A percentile compares a stretch with the other conserved stretches of the same genome.
Evolutionary conservation across 2,329 filamentous ascomycete genomes (phyloP).

Genomic region (Ophiostoma himal-ulmi): DNA sequence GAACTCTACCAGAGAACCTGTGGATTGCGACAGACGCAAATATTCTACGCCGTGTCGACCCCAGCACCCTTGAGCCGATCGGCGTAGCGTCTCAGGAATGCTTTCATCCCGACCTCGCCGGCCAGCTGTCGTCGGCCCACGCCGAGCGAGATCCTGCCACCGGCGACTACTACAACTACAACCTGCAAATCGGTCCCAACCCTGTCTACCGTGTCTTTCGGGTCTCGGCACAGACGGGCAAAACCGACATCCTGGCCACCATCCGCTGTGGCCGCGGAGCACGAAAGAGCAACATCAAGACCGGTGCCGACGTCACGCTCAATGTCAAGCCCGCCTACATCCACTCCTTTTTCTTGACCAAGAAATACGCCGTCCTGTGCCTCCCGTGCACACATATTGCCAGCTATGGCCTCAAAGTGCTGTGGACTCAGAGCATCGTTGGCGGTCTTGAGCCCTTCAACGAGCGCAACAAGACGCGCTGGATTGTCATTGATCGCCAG

Average conservation of each 20-base stretch:
- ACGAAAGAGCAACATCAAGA: background rate
- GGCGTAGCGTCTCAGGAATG: constrained; percentile 53
- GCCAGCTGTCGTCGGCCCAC: constrained; percentile 64
- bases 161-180: constrained; percentile 76
- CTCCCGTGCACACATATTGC: constrained; percentile 61
- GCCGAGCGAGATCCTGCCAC: constrained; percentile 64
- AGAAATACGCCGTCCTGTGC: constrained; percentile 66
- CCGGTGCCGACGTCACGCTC: background rate
- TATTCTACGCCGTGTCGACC: constrained; percentile 57
- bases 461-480: constrained; percentile 49
- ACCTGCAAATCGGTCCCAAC: constrained; percentile 56
- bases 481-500: constrained; percentile 69
- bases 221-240: constrained; percentile 53
- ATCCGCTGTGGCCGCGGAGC: constrained; percentile 32
- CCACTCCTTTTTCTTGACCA: constrained; percentile 73
- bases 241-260: constrained; percentile 62
- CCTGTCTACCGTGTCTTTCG: constrained; percentile 66
- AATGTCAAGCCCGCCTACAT: constrained; percentile 58
- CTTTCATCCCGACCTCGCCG: constrained; percentile 63
- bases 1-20: constrained; percentile 43
- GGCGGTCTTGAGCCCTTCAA: constrained; percentile 64
- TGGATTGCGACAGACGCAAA: constrained; percentile 53
- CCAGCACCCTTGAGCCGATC: constrained; percentile 65
- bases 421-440: constrained; percentile 61
- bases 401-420: constrained; percentile 52